Percentiles rank a stretch among this genome's conserved stretches.
These are phyloP conservation scores for Laguncularia racemosa DNA, from an alignment of 345 rosid species.

Conservation along the genomic window DNA sequence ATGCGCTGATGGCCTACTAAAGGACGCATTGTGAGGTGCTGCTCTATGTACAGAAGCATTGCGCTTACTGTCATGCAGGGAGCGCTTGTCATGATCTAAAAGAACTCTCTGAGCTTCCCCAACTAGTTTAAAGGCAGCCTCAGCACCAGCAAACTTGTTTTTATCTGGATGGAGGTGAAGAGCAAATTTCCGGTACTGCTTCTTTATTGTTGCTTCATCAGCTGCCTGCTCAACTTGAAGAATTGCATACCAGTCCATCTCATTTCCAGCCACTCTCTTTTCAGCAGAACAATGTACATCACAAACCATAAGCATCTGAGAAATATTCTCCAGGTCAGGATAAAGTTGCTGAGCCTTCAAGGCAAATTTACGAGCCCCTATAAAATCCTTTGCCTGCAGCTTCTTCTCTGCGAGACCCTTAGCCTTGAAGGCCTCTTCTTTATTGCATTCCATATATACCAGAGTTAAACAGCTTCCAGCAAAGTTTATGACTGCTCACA, in stretches of 20 bases:
- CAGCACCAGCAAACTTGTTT: constrained; percentile 86
- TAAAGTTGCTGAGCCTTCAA: constrained; percentile 63
- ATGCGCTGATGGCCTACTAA: too few species aligned
- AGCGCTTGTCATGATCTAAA: too few species aligned
- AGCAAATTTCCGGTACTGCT: too few species aligned
- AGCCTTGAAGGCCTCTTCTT: constrained; percentile 88
- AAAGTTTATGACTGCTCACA: too few species aligned
- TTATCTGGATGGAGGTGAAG: constrained; percentile 92
- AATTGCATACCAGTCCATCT: constrained; percentile 83
- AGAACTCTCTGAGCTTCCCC: constrained; percentile 80
- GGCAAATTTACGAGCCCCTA: constrained; percentile 54
- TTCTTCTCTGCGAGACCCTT: constrained; percentile 52
- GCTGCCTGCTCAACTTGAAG: constrained; percentile 57
- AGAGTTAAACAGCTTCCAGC: too few species aligned
- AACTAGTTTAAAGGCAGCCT: constrained; percentile 79
- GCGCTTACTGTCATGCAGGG: too few species aligned
- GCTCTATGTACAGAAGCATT: too few species aligned
- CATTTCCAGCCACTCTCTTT: constrained; percentile 51
- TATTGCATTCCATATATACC: constrained; percentile 62
- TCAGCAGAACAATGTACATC: too few species aligned
- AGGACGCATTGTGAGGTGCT: too few species aligned
- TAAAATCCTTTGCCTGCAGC: constrained; percentile 55
- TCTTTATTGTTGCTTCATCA: constrained; percentile 66
- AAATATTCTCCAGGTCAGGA: constrained; percentile 45
- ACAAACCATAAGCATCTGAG: constrained; percentile 70